Percentiles rank a stretch among this genome's conserved stretches.
Conservation (phyloP, 768 basidiomycete genomes). For the Rhodocollybia butyracea region DNA sequence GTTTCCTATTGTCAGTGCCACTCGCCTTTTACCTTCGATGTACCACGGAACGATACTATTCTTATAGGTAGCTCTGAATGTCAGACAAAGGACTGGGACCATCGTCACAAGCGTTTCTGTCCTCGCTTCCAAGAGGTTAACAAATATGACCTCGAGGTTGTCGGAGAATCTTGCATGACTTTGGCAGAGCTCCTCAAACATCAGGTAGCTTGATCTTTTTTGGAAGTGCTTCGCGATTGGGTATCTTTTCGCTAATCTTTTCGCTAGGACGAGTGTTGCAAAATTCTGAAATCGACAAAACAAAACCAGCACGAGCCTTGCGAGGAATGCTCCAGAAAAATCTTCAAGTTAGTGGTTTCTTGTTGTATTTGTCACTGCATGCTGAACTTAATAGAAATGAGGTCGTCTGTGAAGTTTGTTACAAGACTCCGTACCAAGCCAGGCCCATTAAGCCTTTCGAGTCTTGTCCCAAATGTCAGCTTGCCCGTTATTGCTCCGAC, state of each 20-base stretch:
- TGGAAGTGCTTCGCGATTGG: no score
- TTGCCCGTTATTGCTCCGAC: no score
- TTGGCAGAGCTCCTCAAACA: background rate
- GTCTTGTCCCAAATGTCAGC: no score
- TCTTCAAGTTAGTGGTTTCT: background rate
- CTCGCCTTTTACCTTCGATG: no score
- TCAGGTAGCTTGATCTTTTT: background rate
- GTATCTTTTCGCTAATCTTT: no score
- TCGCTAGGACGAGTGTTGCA: no score
- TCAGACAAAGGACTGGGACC: background rate
- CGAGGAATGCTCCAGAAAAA: background rate
- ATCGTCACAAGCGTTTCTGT: background rate
- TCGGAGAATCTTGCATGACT: background rate
- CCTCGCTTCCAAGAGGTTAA: constrained; percentile 3
- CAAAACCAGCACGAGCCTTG: background rate
- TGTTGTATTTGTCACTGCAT: no score
- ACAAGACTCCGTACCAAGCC: background rate
- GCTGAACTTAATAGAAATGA: background rate
- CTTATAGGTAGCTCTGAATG: no score
- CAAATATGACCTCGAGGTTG: background rate
- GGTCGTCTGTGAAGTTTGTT: background rate
- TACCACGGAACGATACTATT: no score
- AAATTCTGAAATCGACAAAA: background rate
- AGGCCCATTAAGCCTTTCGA: no score
- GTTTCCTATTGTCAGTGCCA: no score